Base-by-base conservation (phyloP, 148 eudicot genomes). In the Pouteria glomerata region DNA sequence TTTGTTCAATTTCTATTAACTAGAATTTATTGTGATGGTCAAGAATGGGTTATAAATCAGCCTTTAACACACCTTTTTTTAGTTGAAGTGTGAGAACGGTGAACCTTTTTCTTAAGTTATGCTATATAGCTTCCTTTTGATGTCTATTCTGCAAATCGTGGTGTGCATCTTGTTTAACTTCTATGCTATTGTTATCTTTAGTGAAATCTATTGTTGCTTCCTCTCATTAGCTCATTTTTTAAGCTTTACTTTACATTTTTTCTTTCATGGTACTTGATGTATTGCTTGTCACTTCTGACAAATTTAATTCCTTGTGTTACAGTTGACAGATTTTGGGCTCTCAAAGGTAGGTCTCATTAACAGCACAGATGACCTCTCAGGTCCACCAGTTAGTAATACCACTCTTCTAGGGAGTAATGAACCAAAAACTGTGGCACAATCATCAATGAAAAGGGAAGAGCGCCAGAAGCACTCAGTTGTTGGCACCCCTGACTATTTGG, bases 251-350 rank as follows among this genome's bases (percentile, higher is more conserved):
- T 13, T 34, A 33, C 1, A 63, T 6, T 42, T 37, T 33, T 69
- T 39, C 8, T 33, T 13, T 55, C 21, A 11, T 52, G 10, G 45
- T 37, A 27, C 27, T 41, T 56, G 27, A 39, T 57, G 27, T 57
- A 41, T 41, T 41, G 3, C 39, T 70, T 45, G 60, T 80, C 68
- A 74, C 57, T 76, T 75, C 84, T 84, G 74, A 82, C 78, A 56
- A 79, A 69, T 63, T 73, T 86, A 77, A 78, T 83, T 77, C 78
- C 44, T 84, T 59, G 58, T 75, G 63, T 73, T 68, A 75, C 99
- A 96, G 99, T 84, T 96, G 82, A 96, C 99, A 83, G 99, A 96
- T 86, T 96, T 96, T 82, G 99, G 99, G 80, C 92, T 96, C 70
- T 96, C 99, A 57, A 96, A 82, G 78, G 92, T 96, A 82, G 99